phyloP scores from a whole-genome alignment of 495 filamentous ascomycete species.

The Trichocladium uniseriatum region DNA sequence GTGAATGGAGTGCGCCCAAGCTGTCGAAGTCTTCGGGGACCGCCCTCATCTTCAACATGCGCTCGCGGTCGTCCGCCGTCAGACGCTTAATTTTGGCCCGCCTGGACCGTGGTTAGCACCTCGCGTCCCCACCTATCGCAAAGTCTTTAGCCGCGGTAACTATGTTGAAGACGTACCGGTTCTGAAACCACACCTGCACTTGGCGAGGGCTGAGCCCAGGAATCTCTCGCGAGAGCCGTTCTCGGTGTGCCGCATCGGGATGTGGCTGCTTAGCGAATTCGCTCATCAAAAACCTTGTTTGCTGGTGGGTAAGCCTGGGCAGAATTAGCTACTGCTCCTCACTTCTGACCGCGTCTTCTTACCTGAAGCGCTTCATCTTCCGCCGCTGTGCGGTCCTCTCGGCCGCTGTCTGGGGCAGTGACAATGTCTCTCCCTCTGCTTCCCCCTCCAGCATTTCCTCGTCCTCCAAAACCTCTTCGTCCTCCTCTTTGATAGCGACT shows the following conservation, averaged over 20 bases:
- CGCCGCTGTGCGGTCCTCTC: constrained; percentile 72
- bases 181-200: constrained; percentile 99
- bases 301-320: constrained; percentile 82
- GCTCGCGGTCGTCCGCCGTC: constrained; percentile 84
- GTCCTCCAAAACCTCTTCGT: constrained; percentile 44
- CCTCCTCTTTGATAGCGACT: constrained; percentile 41
- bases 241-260: constrained; percentile 87
- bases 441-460: constrained; percentile 44
- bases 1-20: constrained; percentile 79
- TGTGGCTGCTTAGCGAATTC: constrained; percentile 94
- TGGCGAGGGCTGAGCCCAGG: constrained; percentile 88
- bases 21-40: constrained; percentile 90
- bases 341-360: constrained; percentile 6
- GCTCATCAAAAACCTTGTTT: constrained; percentile 94
- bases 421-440: constrained; percentile 31
- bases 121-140: not conserved
- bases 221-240: constrained; percentile 83
- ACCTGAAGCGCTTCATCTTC: constrained; percentile 96
- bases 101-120: constrained; percentile 41
- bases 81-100: constrained; percentile 92
- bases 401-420: constrained; percentile 53
- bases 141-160: no score
- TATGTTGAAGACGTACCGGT: constrained; percentile 53
- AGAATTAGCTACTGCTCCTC: constrained; percentile 19
- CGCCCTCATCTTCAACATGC: constrained; percentile 87